Conservation (phyloP, 108 stramenopile genomes). For the Stephanodiscus minutulus region DNA sequence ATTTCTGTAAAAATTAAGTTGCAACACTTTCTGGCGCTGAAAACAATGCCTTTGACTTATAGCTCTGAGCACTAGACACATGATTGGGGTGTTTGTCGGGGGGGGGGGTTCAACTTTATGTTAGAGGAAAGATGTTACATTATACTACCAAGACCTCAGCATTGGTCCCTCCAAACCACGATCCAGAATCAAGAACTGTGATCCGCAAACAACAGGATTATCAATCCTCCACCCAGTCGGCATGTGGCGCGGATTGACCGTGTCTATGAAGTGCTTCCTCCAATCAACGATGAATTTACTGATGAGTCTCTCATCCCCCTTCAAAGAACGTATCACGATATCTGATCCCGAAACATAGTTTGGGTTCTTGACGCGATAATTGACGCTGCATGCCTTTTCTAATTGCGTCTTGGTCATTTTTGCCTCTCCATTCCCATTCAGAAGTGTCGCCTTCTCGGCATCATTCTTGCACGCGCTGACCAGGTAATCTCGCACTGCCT, state of each 20-base stretch:
- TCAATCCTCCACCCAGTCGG: constrained; percentile 78
- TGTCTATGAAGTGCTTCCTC: constrained; percentile 66
- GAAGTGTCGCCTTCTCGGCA: constrained; percentile 26
- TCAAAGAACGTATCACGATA: constrained; percentile 50
- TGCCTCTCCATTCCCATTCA: constrained; percentile 22
- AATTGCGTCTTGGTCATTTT: constrained; percentile 47
- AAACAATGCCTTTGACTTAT: no score
- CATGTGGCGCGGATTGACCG: constrained; percentile 61
- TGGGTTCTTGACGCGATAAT: constrained; percentile 61
- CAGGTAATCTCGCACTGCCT: constrained; percentile 32
- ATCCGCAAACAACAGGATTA: constrained; percentile 57
- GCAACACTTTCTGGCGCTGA: no score
- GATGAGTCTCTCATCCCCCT: constrained; percentile 40
- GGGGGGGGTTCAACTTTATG: no score
- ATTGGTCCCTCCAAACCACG: no score
- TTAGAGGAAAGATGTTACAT: no score
- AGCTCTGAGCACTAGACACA: no score
- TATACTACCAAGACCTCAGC: no score
- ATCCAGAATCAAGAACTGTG: no score
- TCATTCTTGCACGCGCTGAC: constrained; percentile 11
- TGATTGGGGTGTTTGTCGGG: no score
- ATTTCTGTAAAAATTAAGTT: no score
- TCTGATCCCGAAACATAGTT: constrained; percentile 64
- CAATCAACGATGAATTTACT: constrained; percentile 67
- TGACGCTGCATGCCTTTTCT: constrained; percentile 52